A percentile compares a stretch with the other conserved stretches of the same genome.
Conservation (phyloP, 306 rosid genomes). For the Boehmeria nivea region DNA sequence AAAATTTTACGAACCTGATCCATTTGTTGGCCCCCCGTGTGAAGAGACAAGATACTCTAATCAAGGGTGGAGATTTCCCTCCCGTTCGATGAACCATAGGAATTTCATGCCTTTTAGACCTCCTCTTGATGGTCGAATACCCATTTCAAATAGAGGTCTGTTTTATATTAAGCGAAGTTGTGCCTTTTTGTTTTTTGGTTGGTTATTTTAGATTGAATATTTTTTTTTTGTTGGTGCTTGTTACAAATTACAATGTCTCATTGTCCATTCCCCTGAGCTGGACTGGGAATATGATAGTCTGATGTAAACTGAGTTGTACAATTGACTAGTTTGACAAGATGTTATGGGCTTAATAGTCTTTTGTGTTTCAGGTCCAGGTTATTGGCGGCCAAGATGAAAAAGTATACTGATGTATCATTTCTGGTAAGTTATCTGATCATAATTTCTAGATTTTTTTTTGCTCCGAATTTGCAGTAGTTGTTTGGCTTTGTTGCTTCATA, state of each 20-base stretch:
- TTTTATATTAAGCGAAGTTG: not conserved
- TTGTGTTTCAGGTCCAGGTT: constrained; percentile 61
- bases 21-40: constrained; percentile 67
- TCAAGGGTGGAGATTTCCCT: constrained; percentile 82
- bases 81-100: constrained; percentile 56
- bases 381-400: constrained; percentile 76
- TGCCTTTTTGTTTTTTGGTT: not conserved
- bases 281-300: no score
- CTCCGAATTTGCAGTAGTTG: no score
- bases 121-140: constrained; percentile 73
- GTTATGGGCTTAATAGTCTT: no score
- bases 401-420: constrained; percentile 19
- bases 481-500: no score
- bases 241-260: no score
- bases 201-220: not conserved
- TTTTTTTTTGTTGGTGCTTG: not conserved
- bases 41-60: constrained; percentile 58
- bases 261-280: no score
- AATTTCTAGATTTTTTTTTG: not conserved
- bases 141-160: constrained; percentile 64
- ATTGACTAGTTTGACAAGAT: no score
- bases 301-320: no score
- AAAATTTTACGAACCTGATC: constrained; percentile 36
- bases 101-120: constrained; percentile 63
- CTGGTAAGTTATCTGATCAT: constrained; percentile 26